Base-by-base conservation (phyloP, 2,329 filamentous ascomycete species). In the Pyrenophora seminiperda region DNA sequence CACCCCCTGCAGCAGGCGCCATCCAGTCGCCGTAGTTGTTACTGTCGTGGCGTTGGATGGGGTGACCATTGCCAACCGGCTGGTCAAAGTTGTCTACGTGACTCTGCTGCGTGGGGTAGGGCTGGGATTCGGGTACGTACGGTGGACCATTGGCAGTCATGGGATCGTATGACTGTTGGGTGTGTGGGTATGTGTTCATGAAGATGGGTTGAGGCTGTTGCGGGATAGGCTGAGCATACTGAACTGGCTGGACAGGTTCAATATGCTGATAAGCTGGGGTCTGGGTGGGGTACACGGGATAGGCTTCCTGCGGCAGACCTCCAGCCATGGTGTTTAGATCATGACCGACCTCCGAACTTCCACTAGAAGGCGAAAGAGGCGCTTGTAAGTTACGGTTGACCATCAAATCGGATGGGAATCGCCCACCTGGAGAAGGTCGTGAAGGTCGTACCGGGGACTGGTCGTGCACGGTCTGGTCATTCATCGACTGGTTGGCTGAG, bases 341-440 rank as follows among this genome's bases (percentile, higher is more conserved):
- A 68, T 80, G 79, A 66, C 86, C 85, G 58, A 82, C 57, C 44
- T 77, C 85, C 63, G 89, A 92, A 73, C 87, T 90, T 74, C 86
- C 85, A 80, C 90, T 95, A 80, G 89, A 90, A 54, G 89, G 88
- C 69, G 89, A 91, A 71, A 86, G 79, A 70, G 88, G 84, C 70
- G 84, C 86, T 76, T 91, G 87, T 85, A 91, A 86, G 81, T 89
- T 87, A 79, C 90, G 86, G 74, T 91, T 89, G 73, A 96, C 83
- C 78, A 91, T 86, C 66, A 97, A 80, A 80, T 97, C 92, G 77
- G 90, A 95, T 77, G 93, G 93, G 79, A 99, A 99, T 75, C 92
- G 86, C 80, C 93, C 93, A 86, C 92, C 93, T 86, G 91, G 87
- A 82, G 90, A 85, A 71, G 90, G 89, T 74, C 91, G 86, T 74